Base-by-base conservation (phyloP, 345 rosid species). In the Camelina neglecta region DNA sequence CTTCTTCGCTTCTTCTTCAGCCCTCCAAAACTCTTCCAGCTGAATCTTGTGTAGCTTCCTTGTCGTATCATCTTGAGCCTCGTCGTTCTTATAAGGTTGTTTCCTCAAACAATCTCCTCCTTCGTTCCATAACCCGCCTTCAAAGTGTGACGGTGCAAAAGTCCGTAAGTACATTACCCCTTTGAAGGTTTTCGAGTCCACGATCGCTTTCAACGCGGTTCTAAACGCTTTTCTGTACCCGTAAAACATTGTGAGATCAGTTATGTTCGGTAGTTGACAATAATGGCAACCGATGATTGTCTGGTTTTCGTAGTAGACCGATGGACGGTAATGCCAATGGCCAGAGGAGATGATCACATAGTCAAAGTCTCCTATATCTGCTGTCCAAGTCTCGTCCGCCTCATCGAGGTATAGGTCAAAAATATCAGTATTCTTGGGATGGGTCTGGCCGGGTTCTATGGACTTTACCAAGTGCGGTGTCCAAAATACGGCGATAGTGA, bases 271-370 rank as follows among this genome's bases (percentile, higher is more conserved):
- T 7, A 81, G 57, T 2, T 69, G 81, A 63, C 98, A 91, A 57
- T 53, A 90, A 29, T 83, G 86, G 80, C 98, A 94, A 23, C 97
- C 98, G 0, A 65, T 73, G 1, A 86, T 38, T 0, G 53, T 55
- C 41, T 45, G 35, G 11, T 83, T 71, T 74, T 94, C 88, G 42
- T 84, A 85, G 84, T 81, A 90, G 31, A 90, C 67, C 0, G 76
- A 39, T 0, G 98, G 87, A 0, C 96, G 89, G 72, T 20, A 89
- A 81, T 91, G 91, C 97, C 98, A 94, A n/a, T 88, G 94, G n/a
- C 98, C 97, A 0, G 88, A 81, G 0, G 84, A 85, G 72, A 91
- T 48, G 80, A 94, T 81, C 8, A 91, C 38, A 68, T 87, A 88
- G 56, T 90, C 89, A 36, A 91, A 91, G 2, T 76, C 86, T 23